Base-by-base conservation (phyloP, 768 basidiomycete species). In the Suillus fuscotomentosus region DNA sequence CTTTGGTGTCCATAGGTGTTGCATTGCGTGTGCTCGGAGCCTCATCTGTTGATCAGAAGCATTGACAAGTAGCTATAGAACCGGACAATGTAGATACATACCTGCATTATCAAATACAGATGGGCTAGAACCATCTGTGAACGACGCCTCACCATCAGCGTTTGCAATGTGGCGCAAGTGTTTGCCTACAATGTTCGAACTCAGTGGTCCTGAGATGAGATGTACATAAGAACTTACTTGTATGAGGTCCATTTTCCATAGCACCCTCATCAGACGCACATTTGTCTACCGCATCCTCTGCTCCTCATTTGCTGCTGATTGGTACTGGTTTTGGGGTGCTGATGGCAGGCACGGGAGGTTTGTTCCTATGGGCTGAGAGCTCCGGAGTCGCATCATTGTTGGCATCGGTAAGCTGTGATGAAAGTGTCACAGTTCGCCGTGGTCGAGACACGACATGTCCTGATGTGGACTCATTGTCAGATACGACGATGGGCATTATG, bases 1-100 rank as follows among this genome's bases (percentile, higher is more conserved):
- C 69, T 8, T 70, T 48, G 1, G 55, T 38, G 34, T 63, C 64
- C 22, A 63, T 54, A 22, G 63, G 13, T 22, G 47, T 47, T 22
- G 13, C 5, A 14, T 48, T 24, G 22, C 5, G 4, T 1, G 13
- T 48, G 13, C 22, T 48, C 5, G 6, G 47, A 48, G 47, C 22
- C 5, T 48, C 47, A 6, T 24, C 22, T 48, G 47, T 22, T 48
- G 22, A 47, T n/a, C 4, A 47, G 45, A 47, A 47, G 45, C 45
- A 47, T n/a, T 47, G 45, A 47, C 45, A 47, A 47, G 45, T 47
- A 47, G 43, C 9, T 48, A 22, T 47, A 47, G n/a, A 22, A 48
- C 47, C 10, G 5, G 47, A 13, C 1, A 48, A 22, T 22, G 11
- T 22, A 22, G 22, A 22, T 22, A 48, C 47, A 22, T 48, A 48